Percentiles rank a stretch among this genome's conserved stretches.
phyloP scores from a whole-genome alignment of 73 alveolate species.

The Paramecium octaurelia region DNA sequence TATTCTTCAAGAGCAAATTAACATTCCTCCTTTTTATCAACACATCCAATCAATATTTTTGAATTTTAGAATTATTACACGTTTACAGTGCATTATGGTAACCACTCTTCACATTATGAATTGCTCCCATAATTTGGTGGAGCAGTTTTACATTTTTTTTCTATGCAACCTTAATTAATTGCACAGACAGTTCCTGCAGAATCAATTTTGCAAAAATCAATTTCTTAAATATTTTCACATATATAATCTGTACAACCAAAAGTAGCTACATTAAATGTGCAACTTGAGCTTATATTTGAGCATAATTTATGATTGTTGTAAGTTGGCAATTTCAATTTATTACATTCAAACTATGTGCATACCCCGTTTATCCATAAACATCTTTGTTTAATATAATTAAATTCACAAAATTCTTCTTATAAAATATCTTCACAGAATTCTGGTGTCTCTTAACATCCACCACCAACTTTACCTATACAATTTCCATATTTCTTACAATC shows the following conservation, averaged over 20 bases:
- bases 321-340: neutral
- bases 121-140: neutral
- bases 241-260: neutral
- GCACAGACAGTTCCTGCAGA: neutral
- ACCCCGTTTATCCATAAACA: neutral
- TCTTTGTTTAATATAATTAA: too few relatives aligned
- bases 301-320: neutral
- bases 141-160: neutral
- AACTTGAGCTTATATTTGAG: neutral
- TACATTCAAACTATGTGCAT: neutral
- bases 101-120: neutral
- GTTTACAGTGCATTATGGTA: neutral
- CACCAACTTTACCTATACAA: neutral
- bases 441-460: neutral
- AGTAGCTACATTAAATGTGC: neutral
- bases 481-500: neutral
- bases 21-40: neutral
- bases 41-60: neutral
- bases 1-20: neutral
- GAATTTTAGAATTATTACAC: neutral
- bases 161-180: neutral
- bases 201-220: neutral
- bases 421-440: neutral
- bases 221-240: neutral
- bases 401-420: neutral